These are phyloP conservation scores for Leptographium flavum DNA, from an alignment of 2,329 filamentous ascomycete genomes.

Conservation along the genomic window DNA sequence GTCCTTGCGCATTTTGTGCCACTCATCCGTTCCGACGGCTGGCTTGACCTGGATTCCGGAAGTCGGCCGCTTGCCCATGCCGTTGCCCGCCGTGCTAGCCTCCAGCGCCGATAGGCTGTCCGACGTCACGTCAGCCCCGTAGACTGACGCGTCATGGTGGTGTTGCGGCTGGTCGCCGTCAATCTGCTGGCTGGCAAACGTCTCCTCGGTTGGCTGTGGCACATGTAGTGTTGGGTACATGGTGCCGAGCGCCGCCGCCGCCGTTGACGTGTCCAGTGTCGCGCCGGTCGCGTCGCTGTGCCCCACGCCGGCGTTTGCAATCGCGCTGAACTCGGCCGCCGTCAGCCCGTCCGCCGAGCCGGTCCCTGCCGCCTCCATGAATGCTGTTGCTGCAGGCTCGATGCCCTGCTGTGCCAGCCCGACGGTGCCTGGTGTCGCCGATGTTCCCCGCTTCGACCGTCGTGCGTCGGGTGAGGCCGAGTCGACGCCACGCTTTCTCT, in stretches of 20 bases:
- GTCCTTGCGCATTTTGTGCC: conserved; percentile 93
- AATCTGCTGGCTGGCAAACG: conserved; percentile 37
- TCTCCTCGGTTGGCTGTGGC: conserved; percentile 42
- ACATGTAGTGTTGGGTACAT: conserved; percentile 48
- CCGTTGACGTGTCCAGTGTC: conserved; percentile 42
- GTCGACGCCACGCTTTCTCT: conserved; percentile 39
- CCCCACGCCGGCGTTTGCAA: conserved; percentile 35
- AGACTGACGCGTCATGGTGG: conserved; percentile 11
- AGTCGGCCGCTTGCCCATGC: conserved; percentile 8
- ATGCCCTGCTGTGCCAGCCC: conserved; percentile 7
- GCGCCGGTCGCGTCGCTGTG: conserved; percentile 35
- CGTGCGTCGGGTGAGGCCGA: conserved; percentile 32
- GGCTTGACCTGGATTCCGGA: conserved; percentile 43
- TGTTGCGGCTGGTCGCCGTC: conserved; percentile 22
- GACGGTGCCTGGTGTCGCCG: conserved; percentile 23
- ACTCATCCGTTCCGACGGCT: conserved; percentile 88
- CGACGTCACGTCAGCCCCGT: conserved; percentile 21
- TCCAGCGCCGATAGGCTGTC: conserved; percentile 10
- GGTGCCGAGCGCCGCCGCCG: conserved; percentile 40
- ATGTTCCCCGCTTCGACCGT: conserved; percentile 34
- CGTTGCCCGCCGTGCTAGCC: conserved; percentile 9
- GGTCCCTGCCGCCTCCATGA: conserved; percentile 31
- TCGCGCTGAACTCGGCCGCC: conserved; percentile 41
- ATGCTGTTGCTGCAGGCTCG: conserved; percentile 31
- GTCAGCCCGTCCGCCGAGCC: conserved; percentile 22